phyloP scores from a whole-genome alignment of 805 yeast genomes.

The Candida arabinofermentans region DNA sequence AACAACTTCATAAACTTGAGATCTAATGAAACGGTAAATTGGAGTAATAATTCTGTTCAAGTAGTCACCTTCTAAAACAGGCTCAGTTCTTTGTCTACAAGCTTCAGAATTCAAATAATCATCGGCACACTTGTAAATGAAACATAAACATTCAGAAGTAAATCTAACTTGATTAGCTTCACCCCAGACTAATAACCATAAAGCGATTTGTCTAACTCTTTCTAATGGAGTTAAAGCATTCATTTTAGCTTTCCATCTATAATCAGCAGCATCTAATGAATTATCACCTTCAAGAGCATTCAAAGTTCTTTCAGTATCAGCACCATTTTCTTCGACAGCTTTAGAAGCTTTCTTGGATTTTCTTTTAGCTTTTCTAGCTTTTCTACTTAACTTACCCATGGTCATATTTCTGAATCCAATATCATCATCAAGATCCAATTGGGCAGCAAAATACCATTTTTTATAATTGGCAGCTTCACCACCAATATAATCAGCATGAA shows the following conservation, averaged over 20 bases:
- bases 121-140: conserved; percentile 89
- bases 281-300: conserved; percentile 77
- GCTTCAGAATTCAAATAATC: conserved; percentile 87
- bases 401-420: conserved; percentile 81
- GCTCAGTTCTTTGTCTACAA: conserved; percentile 82
- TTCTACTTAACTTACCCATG: conserved; percentile 69
- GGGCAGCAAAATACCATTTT: conserved; percentile 88
- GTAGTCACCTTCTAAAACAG: conserved; percentile 87
- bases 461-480: conserved; percentile 83
- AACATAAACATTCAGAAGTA: conserved; percentile 85
- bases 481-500: conserved; percentile 86
- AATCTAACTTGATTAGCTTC: conserved; percentile 94
- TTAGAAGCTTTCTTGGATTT: conserved; percentile 73
- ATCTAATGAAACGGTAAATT: conserved; percentile 70
- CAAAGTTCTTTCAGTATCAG: conserved; percentile 53
- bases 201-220: conserved; percentile 72
- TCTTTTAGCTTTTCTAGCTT: conserved; percentile 77
- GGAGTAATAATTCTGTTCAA: conserved; percentile 93
- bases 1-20: conserved; percentile 76
- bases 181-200: conserved; percentile 80
- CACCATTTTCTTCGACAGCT: conserved; percentile 63
- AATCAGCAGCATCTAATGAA: conserved; percentile 79
- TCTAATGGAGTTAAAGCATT: conserved; percentile 68
- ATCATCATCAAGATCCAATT: conserved; percentile 79
- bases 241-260: conserved; percentile 82